phyloP scores from a whole-genome alignment of 805 yeast species.

The Candida easanensis region DNA sequence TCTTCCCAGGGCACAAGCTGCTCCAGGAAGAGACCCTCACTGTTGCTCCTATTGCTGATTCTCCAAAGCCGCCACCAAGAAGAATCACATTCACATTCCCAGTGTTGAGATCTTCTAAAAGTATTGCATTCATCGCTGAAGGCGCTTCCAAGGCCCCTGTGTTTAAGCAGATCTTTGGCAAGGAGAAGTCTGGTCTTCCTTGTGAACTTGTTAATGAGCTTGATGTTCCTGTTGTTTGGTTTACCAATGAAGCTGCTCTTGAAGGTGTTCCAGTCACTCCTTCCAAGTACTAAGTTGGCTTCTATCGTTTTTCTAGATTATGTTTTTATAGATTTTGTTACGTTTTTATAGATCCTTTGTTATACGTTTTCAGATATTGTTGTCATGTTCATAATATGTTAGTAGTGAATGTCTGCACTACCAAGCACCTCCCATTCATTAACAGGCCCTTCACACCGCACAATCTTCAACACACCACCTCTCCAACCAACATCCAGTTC shows the following conservation, averaged over 20 bases:
- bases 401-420: conserved; percentile 31
- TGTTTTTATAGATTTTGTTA: too few relatives aligned
- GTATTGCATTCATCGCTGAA: conserved; percentile 81
- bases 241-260: conserved; percentile 78
- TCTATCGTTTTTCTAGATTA: too few relatives aligned
- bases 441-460: conserved; percentile 69
- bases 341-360: too few relatives aligned
- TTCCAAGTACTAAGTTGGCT: conserved; percentile 22
- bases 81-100: conserved; percentile 89
- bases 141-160: conserved; percentile 81
- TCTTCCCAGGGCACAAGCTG: conserved; percentile 81
- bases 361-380: too few relatives aligned
- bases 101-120: conserved; percentile 45
- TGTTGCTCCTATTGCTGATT: conserved; percentile 69
- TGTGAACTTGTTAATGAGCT: conserved; percentile 69
- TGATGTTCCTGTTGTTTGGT: conserved; percentile 67
- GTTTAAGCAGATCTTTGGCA: conserved; percentile 65
- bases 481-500: conserved; percentile 53
- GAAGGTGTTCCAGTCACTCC: conserved; percentile 46
- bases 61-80: conserved; percentile 93
- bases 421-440: conserved; percentile 68
- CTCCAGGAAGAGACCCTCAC: conserved; percentile 49
- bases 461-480: conserved; percentile 58
- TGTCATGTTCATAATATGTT: neutral
- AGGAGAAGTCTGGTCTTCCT: conserved; percentile 53